A percentile compares a stretch with the other conserved stretches of the same genome.
These are phyloP conservation scores for Calonectria multiphialidica DNA, from an alignment of 2,329 filamentous ascomycete genomes.

Conservation along the genomic window DNA sequence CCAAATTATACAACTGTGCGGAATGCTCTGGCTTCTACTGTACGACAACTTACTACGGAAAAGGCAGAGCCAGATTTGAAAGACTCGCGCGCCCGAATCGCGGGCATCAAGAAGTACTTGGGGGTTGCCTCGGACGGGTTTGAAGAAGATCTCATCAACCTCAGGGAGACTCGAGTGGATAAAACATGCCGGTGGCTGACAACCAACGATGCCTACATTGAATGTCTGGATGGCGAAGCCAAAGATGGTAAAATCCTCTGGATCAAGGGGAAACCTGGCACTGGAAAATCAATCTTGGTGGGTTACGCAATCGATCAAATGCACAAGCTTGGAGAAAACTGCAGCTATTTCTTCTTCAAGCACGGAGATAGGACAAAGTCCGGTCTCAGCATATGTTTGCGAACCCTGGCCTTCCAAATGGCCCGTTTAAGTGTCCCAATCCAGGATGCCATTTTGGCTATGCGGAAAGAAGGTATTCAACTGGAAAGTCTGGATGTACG, in stretches of 20 bases:
- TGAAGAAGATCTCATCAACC: conserved; percentile 25
- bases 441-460: conserved; percentile 42
- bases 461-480: conserved; percentile 47
- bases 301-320: conserved; percentile 48
- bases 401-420: conserved; percentile 48
- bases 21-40: conserved; percentile 43
- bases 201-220: conserved; percentile 19
- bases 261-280: conserved; percentile 46
- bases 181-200: conserved; percentile 31
- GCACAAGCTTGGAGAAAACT: background rate
- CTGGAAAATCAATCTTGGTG: conserved; percentile 51
- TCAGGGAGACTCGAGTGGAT: conserved; percentile 22
- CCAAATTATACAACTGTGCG: conserved; percentile 50
- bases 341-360: conserved; percentile 44
- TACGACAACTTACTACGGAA: conserved; percentile 17
- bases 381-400: conserved; percentile 37
- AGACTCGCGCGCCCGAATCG: conserved; percentile 11
- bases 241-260: conserved; percentile 22
- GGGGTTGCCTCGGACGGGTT: conserved; percentile 18
- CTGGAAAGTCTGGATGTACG: conserved; percentile 42
- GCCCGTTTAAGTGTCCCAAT: conserved; percentile 32
- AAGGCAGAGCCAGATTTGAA: background rate
- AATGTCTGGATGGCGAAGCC: conserved; percentile 25
- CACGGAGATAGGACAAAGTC: conserved; percentile 36
- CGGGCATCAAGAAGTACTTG: conserved; percentile 24